These are phyloP conservation scores for Solanum appendiculatum DNA, from an alignment of 257 asterid species.

Conservation along the genomic window DNA sequence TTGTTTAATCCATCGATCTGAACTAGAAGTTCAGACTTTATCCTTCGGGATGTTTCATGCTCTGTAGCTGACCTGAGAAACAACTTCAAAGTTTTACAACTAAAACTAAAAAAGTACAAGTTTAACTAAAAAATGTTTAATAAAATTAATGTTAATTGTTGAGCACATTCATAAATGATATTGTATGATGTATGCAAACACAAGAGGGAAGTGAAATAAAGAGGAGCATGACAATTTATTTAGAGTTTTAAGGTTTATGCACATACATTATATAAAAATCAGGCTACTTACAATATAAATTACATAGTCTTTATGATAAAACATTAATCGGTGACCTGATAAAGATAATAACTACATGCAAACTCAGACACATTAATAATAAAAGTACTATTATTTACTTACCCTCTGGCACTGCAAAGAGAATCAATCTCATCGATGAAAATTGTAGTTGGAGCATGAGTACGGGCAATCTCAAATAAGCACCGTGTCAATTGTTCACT, in stretches of 20 bases:
- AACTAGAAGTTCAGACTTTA: constrained; percentile 81
- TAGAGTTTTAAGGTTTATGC: neutral
- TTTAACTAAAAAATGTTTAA: neutral
- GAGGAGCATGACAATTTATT: neutral
- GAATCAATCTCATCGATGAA: constrained; percentile 82
- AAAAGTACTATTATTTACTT: too few relatives aligned
- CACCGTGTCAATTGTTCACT: constrained; percentile 91
- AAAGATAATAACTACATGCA: too few relatives aligned
- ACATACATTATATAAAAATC: too few relatives aligned
- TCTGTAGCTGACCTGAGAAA: constrained; percentile 77
- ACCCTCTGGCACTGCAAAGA: neutral
- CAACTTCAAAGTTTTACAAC: neutral
- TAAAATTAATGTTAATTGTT: neutral
- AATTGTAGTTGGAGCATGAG: constrained; percentile 92
- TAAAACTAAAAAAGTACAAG: neutral
- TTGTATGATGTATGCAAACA: neutral
- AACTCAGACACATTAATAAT: too few relatives aligned
- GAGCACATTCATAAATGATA: neutral
- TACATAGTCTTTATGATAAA: too few relatives aligned
- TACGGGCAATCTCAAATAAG: constrained; percentile 87
- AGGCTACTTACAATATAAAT: too few relatives aligned
- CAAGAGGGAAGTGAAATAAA: neutral
- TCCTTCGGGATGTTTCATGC: constrained; percentile 84
- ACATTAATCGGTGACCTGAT: too few relatives aligned
- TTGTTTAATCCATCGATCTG: constrained; percentile 88